Conservation (phyloP, 2,329 filamentous ascomycete genomes). For the Claviceps africana region DNA sequence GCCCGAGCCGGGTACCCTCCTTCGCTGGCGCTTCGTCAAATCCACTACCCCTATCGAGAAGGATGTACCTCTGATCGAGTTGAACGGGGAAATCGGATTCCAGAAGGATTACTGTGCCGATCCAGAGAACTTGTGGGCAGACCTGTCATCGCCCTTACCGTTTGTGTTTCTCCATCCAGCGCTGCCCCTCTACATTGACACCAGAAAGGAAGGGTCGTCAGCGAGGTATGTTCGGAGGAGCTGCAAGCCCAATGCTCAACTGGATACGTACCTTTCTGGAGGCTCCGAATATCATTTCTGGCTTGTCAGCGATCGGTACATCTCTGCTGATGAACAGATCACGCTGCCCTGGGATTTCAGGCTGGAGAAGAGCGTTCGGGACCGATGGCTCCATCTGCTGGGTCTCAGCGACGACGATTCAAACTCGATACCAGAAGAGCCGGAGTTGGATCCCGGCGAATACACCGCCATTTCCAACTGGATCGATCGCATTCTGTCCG, state of each 20-base stretch:
- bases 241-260: slow-evolving; percentile 74
- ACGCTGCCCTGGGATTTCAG: slow-evolving; percentile 56
- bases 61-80: slow-evolving; percentile 47
- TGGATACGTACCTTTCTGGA: slow-evolving; percentile 75
- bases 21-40: slow-evolving; percentile 57
- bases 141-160: slow-evolving; percentile 49
- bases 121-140: slow-evolving; percentile 52
- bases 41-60: slow-evolving; percentile 39
- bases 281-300: slow-evolving; percentile 80
- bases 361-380: slow-evolving; percentile 39
- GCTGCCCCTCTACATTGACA: slow-evolving; percentile 86
- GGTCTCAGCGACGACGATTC: slow-evolving; percentile 48
- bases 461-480: slow-evolving; percentile 47
- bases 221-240: slow-evolving; percentile 86
- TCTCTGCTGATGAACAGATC: slow-evolving; percentile 49
- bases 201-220: slow-evolving; percentile 69
- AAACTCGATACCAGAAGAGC: slow-evolving; percentile 31
- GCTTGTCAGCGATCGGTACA: slow-evolving; percentile 69
- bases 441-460: slow-evolving; percentile 44
- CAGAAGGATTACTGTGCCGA: slow-evolving; percentile 59
- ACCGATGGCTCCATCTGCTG: slow-evolving; percentile 43
- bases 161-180: slow-evolving; percentile 81
- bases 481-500: slow-evolving; percentile 56
- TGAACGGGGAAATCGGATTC: slow-evolving; percentile 65
- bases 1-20: slow-evolving; percentile 21